Evolutionary conservation across 2,329 filamentous ascomycete genomes (phyloP), one percentile per base, ranked within the genome.

Genomic region (Phaeosphaeriaceae sp.): DNA sequence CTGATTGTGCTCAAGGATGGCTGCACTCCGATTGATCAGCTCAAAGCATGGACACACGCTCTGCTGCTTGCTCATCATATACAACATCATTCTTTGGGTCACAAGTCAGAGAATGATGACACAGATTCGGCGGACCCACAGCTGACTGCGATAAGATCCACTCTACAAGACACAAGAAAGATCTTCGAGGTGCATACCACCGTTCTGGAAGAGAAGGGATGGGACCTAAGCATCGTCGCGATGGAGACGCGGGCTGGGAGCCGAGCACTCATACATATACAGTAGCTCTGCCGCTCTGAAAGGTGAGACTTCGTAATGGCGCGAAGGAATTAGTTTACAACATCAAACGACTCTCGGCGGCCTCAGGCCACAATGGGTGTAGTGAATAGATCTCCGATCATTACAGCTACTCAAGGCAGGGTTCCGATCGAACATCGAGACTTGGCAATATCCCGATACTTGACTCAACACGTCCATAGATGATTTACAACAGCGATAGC

Each of bases 1-100:
- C 81, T 82, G 42, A 88, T 93, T 61, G 83, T 89, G 11, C 74
- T 94, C 47, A 92, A 91, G 74, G 82, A 85, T 53, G 81, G 78
- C 2, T 84, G 82, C 20, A 78, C 78, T 2, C 72, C 84, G 13
- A 69, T 67, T 21, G 78, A 82, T 20, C 84, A 89, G 60, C 74
- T 90, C 7, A 83, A 83, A 66, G 87, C 86, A 25, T 90, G 88
- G 87, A 82, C 82, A 67, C 87, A 89, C 70, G 86, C 85, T 10
- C 72, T 89, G 31, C 69, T 84, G 45, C 73, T 84, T 33, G 82
- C 82, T 42, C 63, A 48, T 62, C 69, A 57, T 62, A 63, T 56
- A 48, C 53, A 40, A 61, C 48, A 27, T 47, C 46, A 40, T 41
- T 55, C 44, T 46, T 48, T 51, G 41, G 44, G 50, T 31, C 24